Conservation (phyloP, 192 early-diverging fungal genomes). For the Anaeromyces robustus region DNA sequence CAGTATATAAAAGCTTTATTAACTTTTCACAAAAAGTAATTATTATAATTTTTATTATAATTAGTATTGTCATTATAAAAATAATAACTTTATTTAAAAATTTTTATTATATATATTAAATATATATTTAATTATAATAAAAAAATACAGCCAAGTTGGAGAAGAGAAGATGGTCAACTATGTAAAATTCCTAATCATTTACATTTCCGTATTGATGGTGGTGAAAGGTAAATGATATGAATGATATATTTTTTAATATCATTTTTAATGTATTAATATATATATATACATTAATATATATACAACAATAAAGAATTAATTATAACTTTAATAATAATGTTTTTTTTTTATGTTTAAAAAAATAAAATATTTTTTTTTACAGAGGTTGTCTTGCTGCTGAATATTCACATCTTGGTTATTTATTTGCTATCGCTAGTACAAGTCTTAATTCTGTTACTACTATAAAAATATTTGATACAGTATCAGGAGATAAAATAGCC, state of each 20-base stretch:
- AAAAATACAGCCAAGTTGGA: not conserved
- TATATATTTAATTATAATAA: no score
- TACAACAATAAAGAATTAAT: no score
- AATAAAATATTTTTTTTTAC: not conserved
- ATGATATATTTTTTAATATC: no score
- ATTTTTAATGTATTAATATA: no score
- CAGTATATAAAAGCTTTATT: not conserved
- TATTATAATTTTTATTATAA: no score
- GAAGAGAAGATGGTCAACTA: not conserved
- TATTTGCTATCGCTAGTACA: conserved; percentile 18
- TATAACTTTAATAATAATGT: no score
- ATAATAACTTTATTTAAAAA: no score
- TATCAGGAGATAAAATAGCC: conserved; percentile 16
- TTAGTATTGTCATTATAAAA: no score
- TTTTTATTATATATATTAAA: no score
- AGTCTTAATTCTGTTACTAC: conserved; percentile 2
- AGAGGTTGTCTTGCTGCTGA: conserved; percentile 20
- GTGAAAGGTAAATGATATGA: not conserved
- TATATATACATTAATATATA: no score
- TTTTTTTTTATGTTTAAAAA: no score
- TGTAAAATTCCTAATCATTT: conserved; percentile 28
- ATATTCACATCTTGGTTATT: conserved; percentile 24
- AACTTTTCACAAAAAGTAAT: not conserved
- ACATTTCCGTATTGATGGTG: conserved; percentile 13
- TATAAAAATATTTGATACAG: conserved; percentile 22